A percentile compares a stretch with the other conserved stretches of the same genome.
These are phyloP conservation scores for Pistacia atlantica DNA, from an alignment of 345 rosid species.

Conservation along the genomic window DNA sequence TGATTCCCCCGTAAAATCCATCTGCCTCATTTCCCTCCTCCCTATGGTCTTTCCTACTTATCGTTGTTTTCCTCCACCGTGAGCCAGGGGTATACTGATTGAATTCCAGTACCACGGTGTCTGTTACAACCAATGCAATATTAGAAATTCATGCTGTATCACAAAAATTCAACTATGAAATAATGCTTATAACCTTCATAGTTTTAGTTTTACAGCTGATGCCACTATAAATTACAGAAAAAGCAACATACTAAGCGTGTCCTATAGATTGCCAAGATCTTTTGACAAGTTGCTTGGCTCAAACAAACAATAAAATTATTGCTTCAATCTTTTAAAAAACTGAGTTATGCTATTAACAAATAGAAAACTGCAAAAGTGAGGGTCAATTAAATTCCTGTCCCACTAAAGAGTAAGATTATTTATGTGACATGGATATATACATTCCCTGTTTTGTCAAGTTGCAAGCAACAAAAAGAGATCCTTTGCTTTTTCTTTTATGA, in stretches of 20 bases:
- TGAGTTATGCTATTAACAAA: neutral
- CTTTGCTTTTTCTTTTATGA: neutral
- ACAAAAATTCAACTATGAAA: neutral
- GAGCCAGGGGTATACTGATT: constrained; percentile 73
- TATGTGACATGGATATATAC: neutral
- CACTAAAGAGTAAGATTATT: neutral
- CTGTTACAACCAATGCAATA: constrained; percentile 42
- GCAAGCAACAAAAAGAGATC: constrained; percentile 18
- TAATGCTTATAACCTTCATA: neutral
- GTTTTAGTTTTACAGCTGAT: neutral
- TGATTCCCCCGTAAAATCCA: constrained; percentile 90
- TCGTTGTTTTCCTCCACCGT: constrained; percentile 65
- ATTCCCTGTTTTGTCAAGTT: constrained; percentile 20
- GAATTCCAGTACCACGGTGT: constrained; percentile 59
- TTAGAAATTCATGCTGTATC: constrained; percentile 12
- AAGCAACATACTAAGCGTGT: neutral
- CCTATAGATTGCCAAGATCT: neutral
- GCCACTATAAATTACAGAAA: neutral
- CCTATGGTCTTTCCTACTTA: constrained; percentile 63
- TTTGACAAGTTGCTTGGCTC: no score
- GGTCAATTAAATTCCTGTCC: neutral
- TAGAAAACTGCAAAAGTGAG: neutral
- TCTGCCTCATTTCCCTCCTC: constrained; percentile 87
- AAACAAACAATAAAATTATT: no score
- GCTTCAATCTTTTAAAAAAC: neutral